Percentiles rank a stretch among this genome's conserved stretches.
phyloP scores from a whole-genome alignment of 164 flowering plant species.

The Tetrastigma voinierianum region DNA sequence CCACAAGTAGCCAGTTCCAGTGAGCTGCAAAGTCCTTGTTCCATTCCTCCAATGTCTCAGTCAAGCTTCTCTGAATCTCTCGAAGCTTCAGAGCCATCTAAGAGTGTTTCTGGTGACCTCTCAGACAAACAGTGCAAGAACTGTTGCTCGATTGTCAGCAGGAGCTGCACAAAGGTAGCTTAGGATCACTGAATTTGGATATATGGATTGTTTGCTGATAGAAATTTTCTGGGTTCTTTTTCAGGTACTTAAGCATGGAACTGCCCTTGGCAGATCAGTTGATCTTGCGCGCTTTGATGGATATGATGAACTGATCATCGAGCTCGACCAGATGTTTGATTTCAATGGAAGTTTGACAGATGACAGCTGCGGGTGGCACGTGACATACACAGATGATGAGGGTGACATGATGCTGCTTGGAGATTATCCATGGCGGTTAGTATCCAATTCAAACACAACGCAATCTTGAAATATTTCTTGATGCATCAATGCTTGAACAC shows the following conservation, averaged over 20 bases:
- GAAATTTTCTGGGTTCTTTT: too few relatives aligned
- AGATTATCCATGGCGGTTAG: conserved; percentile 62
- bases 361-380: conserved; percentile 44
- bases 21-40: conserved; percentile 7
- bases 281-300: conserved; percentile 42
- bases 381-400: conserved; percentile 43
- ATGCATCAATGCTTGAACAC: too few relatives aligned
- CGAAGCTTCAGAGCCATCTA: conserved; percentile 24
- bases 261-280: conserved; percentile 52
- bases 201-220: too few relatives aligned
- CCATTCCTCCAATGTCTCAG: conserved; percentile 22
- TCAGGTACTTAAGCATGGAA: conserved; percentile 52
- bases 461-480: too few relatives aligned
- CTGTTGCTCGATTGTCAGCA: conserved; percentile 9
- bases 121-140: conserved; percentile 19
- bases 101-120: conserved; percentile 18
- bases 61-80: conserved; percentile 24
- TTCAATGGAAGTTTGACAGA: conserved; percentile 45
- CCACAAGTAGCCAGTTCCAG: conserved; percentile 21
- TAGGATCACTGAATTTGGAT: too few relatives aligned
- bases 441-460: neutral
- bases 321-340: conserved; percentile 55
- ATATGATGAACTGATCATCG: conserved; percentile 43
- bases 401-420: conserved; percentile 51
- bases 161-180: conserved; percentile 48